A percentile compares a stretch with the other conserved stretches of the same genome.
Conservation (phyloP, 257 asterid genomes). For the Parsonsia alboflavescens region DNA sequence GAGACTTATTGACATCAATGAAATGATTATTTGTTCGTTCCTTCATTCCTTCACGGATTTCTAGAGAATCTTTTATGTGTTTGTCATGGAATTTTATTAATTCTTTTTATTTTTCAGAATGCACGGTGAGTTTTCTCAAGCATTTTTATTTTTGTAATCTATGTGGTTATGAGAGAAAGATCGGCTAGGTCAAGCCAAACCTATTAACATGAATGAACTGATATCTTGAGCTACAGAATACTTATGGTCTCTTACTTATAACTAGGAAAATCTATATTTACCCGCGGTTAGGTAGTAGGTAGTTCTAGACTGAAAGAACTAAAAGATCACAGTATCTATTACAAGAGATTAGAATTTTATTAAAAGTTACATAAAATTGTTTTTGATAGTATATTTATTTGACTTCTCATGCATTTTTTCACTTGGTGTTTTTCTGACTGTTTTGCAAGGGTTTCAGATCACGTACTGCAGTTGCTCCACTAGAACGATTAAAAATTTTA, state of each 20-base stretch:
- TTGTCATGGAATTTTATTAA: too few species aligned
- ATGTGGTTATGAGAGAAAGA: too few species aligned
- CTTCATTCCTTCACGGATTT: too few species aligned
- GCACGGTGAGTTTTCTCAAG: too few species aligned
- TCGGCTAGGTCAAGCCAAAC: too few species aligned
- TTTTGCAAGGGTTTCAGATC: conserved; percentile 49
- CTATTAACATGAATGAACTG: neutral
- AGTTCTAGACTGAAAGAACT: neutral
- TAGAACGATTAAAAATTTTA: conserved; percentile 84
- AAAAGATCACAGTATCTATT: neutral
- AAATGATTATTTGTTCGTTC: too few species aligned
- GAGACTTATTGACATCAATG: neutral
- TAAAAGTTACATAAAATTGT: neutral
- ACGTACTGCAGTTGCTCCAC: conserved; percentile 91
- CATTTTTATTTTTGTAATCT: too few species aligned
- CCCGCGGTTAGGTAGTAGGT: neutral
- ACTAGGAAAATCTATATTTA: neutral
- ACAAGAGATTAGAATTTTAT: neutral
- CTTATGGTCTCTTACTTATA: neutral
- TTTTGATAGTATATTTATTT: neutral
- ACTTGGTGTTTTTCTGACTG: neutral
- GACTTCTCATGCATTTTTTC: neutral
- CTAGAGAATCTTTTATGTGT: too few species aligned
- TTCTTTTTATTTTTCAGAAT: too few species aligned
- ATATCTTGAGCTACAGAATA: neutral